phyloP scores from a whole-genome alignment of 2,329 filamentous ascomycete species.

The Claviceps purpurea region DNA sequence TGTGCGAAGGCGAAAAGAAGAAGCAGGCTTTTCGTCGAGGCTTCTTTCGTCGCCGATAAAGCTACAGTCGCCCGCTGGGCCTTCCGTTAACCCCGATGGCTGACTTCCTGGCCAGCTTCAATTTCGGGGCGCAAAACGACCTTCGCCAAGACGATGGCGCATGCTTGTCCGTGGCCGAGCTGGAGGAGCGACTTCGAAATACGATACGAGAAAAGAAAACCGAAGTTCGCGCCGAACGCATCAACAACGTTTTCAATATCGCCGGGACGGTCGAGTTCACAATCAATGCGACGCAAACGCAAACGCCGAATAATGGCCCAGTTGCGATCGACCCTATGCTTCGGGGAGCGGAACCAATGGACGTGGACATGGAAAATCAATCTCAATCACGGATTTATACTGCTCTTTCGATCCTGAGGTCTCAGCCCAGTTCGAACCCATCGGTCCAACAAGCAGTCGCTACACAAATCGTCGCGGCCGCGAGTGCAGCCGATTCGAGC shows the following conservation, averaged over 20 bases:
- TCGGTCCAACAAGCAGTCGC: slow-evolving; percentile 34
- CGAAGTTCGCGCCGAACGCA: slow-evolving; percentile 35
- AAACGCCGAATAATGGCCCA: slow-evolving; percentile 19
- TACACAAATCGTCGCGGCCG: slow-evolving; percentile 30
- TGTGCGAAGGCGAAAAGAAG: neutral
- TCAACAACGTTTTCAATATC: slow-evolving; percentile 33
- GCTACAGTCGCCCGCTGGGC: neutral
- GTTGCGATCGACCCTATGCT: slow-evolving; percentile 23
- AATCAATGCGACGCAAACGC: slow-evolving; percentile 23
- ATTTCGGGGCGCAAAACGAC: slow-evolving; percentile 14
- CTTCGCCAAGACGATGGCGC: slow-evolving; percentile 11
- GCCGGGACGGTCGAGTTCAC: slow-evolving; percentile 29
- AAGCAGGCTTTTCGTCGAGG: neutral
- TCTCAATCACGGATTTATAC: slow-evolving; percentile 25
- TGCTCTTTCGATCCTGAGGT: slow-evolving; percentile 32
- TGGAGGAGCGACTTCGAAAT: slow-evolving; percentile 30
- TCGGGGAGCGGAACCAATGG: slow-evolving; percentile 14
- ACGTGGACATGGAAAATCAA: slow-evolving; percentile 2
- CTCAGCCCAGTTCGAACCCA: slow-evolving; percentile 36
- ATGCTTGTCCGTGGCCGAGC: slow-evolving; percentile 27
- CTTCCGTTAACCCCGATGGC: slow-evolving; percentile 15
- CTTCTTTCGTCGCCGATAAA: neutral
- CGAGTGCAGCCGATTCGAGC: slow-evolving; percentile 34
- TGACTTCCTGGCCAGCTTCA: slow-evolving; percentile 26
- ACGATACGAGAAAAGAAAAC: slow-evolving; percentile 29